These are phyloP conservation scores for Camellia sinensis DNA, from an alignment of 148 eudicot genomes.

Conservation along the genomic window DNA sequence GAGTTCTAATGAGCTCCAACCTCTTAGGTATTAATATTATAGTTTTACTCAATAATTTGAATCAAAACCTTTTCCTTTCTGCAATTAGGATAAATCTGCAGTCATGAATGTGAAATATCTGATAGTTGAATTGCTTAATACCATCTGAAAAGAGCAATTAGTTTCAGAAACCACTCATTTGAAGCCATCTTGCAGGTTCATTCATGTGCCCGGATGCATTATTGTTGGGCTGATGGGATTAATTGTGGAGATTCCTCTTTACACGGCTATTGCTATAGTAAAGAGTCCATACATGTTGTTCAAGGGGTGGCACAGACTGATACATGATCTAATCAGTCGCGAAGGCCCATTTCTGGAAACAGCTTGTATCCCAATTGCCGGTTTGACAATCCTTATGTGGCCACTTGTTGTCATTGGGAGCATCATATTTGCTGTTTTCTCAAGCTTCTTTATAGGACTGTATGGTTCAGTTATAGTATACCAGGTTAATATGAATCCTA, in stretches of 20 bases:
- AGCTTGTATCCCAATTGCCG: constrained; percentile 93
- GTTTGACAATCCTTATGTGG: constrained; percentile 83
- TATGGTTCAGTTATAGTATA: constrained; percentile 75
- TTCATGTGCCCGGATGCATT: constrained; percentile 82
- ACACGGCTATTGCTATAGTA: constrained; percentile 62
- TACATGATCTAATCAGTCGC: constrained; percentile 75
- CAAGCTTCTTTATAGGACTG: constrained; percentile 72
- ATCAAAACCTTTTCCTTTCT: background rate
- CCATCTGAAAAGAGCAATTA: background rate
- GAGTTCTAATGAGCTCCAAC: constrained; percentile 46
- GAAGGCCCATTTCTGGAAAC: constrained; percentile 95
- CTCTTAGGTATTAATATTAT: constrained; percentile 68
- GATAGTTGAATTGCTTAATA: background rate
- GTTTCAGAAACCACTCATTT: constrained; percentile 12
- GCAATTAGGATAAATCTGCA: background rate
- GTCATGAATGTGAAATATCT: background rate
- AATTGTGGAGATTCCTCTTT: constrained; percentile 74
- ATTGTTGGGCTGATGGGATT: constrained; percentile 74
- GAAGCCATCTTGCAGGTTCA: constrained; percentile 53
- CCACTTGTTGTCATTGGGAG: constrained; percentile 76
- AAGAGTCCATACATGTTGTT: constrained; percentile 87
- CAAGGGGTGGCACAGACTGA: constrained; percentile 85
- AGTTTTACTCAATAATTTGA: background rate
- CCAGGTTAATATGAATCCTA: constrained; percentile 49
- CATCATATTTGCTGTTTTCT: constrained; percentile 58